A percentile compares a stretch with the other conserved stretches of the same genome.
Evolutionary conservation across 2,329 filamentous ascomycete species (phyloP).

Genomic region (Phyllosticta citrichinensis): DNA sequence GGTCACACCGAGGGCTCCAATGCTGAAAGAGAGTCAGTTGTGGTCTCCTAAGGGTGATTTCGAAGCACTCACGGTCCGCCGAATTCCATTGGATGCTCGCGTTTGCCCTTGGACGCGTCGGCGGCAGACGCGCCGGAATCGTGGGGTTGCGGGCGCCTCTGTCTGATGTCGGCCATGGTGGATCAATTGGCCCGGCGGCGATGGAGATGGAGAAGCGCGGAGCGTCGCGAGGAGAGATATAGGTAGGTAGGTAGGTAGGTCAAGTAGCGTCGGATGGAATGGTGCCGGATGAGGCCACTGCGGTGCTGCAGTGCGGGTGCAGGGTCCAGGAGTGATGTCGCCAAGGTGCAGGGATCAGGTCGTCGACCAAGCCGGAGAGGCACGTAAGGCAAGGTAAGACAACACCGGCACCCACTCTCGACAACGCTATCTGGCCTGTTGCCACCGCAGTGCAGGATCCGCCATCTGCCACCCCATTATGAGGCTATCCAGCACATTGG

Average conservation of each 20-base stretch:
- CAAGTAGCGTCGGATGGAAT: background rate
- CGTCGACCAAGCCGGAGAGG: too few relatives aligned
- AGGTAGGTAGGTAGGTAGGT: too few relatives aligned
- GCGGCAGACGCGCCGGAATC: background rate
- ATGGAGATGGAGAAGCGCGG: background rate
- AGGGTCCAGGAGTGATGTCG: background rate
- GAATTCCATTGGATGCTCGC: slow-evolving; percentile 8
- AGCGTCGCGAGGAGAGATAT: background rate
- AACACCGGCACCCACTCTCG: background rate
- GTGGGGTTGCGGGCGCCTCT: background rate
- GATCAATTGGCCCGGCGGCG: background rate
- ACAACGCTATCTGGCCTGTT: background rate
- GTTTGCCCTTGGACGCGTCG: slow-evolving; percentile 1
- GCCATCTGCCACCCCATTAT: slow-evolving; percentile 12
- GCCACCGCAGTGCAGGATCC: background rate
- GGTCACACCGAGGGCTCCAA: slow-evolving; percentile 67
- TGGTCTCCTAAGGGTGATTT: background rate
- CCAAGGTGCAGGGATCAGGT: background rate
- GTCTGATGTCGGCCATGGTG: slow-evolving; percentile 4
- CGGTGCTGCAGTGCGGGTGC: background rate
- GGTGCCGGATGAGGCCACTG: background rate
- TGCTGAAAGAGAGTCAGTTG: slow-evolving; percentile 35
- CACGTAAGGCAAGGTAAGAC: slow-evolving; percentile 4
- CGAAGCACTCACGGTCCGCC: slow-evolving; percentile 8
- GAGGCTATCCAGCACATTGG: slow-evolving; percentile 19